Percentiles rank a stretch among this genome's conserved stretches.
These are phyloP conservation scores for Quercus aquifolioides DNA, from an alignment of 306 rosid genomes.

Conservation along the genomic window DNA sequence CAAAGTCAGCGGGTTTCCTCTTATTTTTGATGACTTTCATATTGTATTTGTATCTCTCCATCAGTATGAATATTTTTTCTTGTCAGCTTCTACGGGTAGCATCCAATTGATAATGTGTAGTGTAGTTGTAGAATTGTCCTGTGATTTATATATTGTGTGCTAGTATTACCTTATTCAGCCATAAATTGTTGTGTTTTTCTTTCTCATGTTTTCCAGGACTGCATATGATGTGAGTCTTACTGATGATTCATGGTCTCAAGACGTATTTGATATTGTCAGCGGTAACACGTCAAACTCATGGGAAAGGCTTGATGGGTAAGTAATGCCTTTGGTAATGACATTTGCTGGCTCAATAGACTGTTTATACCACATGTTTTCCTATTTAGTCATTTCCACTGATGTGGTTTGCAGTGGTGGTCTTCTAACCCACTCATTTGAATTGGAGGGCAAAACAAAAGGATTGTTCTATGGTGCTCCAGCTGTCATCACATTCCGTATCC, in stretches of 20 bases:
- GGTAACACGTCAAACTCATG: constrained; percentile 81
- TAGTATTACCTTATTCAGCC: neutral
- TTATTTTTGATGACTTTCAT: neutral
- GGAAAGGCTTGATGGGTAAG: constrained; percentile 98
- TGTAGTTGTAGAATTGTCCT: neutral
- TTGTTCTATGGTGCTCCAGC: constrained; percentile 74
- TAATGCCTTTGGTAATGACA: neutral
- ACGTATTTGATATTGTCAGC: constrained; percentile 50
- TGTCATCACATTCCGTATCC: constrained; percentile 76
- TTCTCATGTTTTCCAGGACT: constrained; percentile 47
- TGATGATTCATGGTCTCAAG: constrained; percentile 82
- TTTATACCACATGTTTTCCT: constrained; percentile 11
- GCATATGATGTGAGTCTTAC: constrained; percentile 83
- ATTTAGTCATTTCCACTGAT: neutral
- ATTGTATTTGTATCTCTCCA: neutral
- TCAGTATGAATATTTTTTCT: neutral
- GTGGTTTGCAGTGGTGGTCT: constrained; percentile 59
- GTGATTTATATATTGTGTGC: neutral
- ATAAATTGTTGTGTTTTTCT: neutral
- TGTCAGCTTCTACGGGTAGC: neutral
- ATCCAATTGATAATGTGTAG: neutral
- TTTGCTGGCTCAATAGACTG: constrained; percentile 13
- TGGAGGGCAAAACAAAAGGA: constrained; percentile 78
- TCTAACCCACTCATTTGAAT: constrained; percentile 79
- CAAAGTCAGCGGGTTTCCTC: neutral